phyloP scores from a whole-genome alignment of 2,329 filamentous ascomycete species.

The Aspergillus sp. region DNA sequence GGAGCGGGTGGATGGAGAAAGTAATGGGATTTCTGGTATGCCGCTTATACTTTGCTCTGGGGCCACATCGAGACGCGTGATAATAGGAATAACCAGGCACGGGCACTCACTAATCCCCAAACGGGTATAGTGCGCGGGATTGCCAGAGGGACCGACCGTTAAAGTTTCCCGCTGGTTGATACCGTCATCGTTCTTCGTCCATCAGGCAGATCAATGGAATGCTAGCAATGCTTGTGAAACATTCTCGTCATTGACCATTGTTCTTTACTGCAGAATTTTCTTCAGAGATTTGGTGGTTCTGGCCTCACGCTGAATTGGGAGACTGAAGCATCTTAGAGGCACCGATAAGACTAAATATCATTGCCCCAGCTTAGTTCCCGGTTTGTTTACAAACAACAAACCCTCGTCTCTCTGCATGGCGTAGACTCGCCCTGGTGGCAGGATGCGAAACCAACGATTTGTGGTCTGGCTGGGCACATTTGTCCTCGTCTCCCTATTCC shows the following conservation, averaged over 20 bases:
- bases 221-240: not conserved
- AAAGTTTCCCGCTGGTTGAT: not conserved
- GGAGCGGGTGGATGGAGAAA: too few relatives aligned
- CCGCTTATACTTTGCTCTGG: too few relatives aligned
- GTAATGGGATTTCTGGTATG: too few relatives aligned
- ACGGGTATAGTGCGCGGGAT: conserved; percentile 1
- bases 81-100: not conserved
- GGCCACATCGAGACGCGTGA: too few relatives aligned
- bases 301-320: not conserved
- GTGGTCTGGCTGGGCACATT: conserved; percentile 35
- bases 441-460: conserved; percentile 42
- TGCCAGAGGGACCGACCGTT: conserved; percentile 6
- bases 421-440: conserved; percentile 32
- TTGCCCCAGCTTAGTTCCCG: not conserved
- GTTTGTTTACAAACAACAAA: conserved; percentile 1
- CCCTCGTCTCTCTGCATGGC: not conserved
- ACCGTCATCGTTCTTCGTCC: not conserved
- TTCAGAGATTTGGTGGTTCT: not conserved
- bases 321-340: not conserved
- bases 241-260: not conserved
- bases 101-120: not conserved
- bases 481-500: conserved; percentile 35
- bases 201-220: not conserved
- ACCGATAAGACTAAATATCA: not conserved
- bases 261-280: not conserved